Conservation (phyloP, 169 alveolate species). For the Theileria luwenshuni region DNA sequence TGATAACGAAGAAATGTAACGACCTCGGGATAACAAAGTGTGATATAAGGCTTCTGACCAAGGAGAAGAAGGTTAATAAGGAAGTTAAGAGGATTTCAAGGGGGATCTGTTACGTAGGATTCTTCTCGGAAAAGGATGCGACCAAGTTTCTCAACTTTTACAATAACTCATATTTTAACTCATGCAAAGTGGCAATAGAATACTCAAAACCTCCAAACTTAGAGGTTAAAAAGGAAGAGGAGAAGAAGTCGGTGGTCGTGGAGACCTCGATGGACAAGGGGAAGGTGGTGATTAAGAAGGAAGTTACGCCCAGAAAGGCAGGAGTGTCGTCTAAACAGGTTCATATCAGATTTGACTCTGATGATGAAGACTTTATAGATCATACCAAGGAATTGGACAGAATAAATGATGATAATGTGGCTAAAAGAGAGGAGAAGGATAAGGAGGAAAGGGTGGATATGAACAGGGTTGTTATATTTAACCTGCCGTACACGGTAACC, state of each 20-base stretch:
- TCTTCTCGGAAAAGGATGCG: conserved; percentile 80
- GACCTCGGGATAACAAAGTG: conserved; percentile 47
- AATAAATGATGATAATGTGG: background rate
- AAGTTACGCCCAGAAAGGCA: conserved; percentile 48
- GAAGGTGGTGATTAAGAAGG: conserved; percentile 36
- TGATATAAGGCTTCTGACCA: conserved; percentile 53
- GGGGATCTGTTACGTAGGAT: conserved; percentile 88
- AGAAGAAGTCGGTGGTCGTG: conserved; percentile 12
- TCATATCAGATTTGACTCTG: conserved; percentile 43
- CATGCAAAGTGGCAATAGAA: conserved; percentile 83
- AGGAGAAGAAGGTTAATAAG: conserved; percentile 16
- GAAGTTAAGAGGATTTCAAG: conserved; percentile 69
- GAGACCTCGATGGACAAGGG: conserved; percentile 47
- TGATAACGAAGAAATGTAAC: conserved; percentile 51
- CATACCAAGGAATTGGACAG: background rate
- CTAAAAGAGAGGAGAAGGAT: background rate
- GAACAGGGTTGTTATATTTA: conserved; percentile 82
- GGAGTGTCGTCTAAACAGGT: conserved; percentile 52
- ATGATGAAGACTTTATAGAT: conserved; percentile 5
- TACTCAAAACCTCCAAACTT: conserved; percentile 81
- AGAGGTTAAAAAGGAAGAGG: conserved; percentile 4
- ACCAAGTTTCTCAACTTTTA: conserved; percentile 80
- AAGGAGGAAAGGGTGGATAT: conserved; percentile 24
- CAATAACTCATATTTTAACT: conserved; percentile 83
- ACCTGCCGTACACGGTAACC: conserved; percentile 87